Conservation (phyloP, 2,329 filamentous ascomycete genomes). For the Fusarium tuaranense region DNA sequence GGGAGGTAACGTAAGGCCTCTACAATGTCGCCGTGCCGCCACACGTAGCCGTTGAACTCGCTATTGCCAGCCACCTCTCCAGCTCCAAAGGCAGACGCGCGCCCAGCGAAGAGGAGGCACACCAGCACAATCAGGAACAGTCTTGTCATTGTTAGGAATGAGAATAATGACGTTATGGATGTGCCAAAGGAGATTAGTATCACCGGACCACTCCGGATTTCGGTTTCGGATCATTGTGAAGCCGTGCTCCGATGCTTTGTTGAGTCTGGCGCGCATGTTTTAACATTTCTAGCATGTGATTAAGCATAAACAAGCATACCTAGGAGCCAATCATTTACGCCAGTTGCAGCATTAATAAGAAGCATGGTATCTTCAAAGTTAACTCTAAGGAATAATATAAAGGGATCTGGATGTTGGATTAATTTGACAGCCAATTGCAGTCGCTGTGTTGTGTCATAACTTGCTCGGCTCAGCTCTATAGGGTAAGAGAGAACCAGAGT, state of each 20-base stretch:
- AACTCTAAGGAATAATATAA: neutral
- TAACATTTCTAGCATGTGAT: no score
- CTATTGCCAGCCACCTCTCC: constrained; percentile 52
- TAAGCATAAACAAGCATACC: neutral
- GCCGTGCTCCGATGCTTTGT: neutral
- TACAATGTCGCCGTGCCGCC: constrained; percentile 55
- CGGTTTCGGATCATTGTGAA: neutral
- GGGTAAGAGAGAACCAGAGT: neutral
- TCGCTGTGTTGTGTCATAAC: neutral
- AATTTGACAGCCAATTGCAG: neutral
- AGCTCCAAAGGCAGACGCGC: constrained; percentile 52
- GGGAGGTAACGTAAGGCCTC: constrained; percentile 53
- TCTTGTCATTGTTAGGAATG: constrained; percentile 26
- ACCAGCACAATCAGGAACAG: constrained; percentile 35
- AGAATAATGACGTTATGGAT: constrained; percentile 25
- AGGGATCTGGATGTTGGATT: neutral
- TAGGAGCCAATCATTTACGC: neutral
- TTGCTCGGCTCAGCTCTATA: neutral
- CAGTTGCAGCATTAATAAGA: neutral
- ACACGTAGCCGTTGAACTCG: constrained; percentile 56
- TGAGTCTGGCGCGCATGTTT: neutral
- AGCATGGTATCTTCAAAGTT: neutral
- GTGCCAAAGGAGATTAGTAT: neutral
- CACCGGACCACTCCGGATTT: neutral
- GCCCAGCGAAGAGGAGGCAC: constrained; percentile 44